phyloP scores from a whole-genome alignment of 805 yeast species.

The Kodamaea fukazawae region DNA sequence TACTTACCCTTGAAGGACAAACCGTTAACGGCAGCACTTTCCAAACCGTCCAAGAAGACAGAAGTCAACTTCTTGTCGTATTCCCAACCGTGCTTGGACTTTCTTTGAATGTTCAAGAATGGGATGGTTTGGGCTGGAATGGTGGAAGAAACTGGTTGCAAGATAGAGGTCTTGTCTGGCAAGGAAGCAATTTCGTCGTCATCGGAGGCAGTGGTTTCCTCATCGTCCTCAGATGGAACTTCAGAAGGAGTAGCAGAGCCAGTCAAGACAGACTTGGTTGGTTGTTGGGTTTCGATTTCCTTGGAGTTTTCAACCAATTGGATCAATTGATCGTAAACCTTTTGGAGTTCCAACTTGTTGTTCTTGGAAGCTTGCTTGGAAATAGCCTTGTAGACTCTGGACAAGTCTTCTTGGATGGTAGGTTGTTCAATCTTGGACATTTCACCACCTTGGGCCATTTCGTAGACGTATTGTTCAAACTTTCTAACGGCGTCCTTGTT shows the following conservation, averaged over 20 bases:
- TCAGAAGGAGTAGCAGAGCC: conserved; percentile 44
- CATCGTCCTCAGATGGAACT: conserved; percentile 32
- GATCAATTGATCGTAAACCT: conserved; percentile 66
- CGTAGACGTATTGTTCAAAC: conserved; percentile 90
- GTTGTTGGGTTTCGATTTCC: conserved; percentile 67
- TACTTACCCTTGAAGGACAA: conserved; percentile 83
- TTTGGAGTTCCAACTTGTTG: conserved; percentile 68
- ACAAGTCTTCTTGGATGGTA: conserved; percentile 79
- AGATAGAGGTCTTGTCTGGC: conserved; percentile 65
- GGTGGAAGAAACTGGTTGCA: conserved; percentile 69
- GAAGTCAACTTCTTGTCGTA: conserved; percentile 80
- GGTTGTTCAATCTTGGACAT: conserved; percentile 70
- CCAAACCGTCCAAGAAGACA: conserved; percentile 82
- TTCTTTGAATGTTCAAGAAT: conserved; percentile 87
- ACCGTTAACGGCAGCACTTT: conserved; percentile 92
- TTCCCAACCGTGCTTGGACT: conserved; percentile 74
- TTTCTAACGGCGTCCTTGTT: conserved; percentile 90
- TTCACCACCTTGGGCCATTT: conserved; percentile 94
- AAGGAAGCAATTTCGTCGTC: conserved; percentile 86
- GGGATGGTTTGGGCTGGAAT: conserved; percentile 87
- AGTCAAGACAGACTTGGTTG: conserved; percentile 52
- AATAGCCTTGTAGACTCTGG: conserved; percentile 77
- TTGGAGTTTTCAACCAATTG: conserved; percentile 65
- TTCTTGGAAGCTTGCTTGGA: conserved; percentile 63
- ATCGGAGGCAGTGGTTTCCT: conserved; percentile 48